These are phyloP conservation scores for Nakaseomyces glabratus DNA, from an alignment of 1,139 yeast species.

Conservation along the genomic window DNA sequence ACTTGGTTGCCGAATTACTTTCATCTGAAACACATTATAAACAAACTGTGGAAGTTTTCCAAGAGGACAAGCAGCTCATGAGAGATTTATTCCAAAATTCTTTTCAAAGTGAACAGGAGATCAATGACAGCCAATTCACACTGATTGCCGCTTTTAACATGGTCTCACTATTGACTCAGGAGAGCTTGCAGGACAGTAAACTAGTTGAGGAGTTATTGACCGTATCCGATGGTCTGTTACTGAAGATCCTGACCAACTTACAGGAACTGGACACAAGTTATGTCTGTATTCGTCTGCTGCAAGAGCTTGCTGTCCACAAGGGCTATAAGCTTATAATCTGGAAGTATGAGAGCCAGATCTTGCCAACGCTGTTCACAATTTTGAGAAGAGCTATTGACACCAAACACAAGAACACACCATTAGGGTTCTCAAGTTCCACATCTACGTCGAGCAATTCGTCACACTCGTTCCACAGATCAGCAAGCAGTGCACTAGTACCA, in stretches of 20 bases:
- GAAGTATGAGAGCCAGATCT: slow-evolving; percentile 42
- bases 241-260: slow-evolving; percentile 20
- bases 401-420: background rate
- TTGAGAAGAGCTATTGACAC: slow-evolving; percentile 24
- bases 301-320: slow-evolving; percentile 41
- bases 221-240: slow-evolving; percentile 16
- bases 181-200: slow-evolving; percentile 15
- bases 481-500: slow-evolving; percentile 21
- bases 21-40: slow-evolving; percentile 31
- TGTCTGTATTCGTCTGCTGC: slow-evolving; percentile 27
- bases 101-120: slow-evolving; percentile 14
- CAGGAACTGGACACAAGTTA: slow-evolving; percentile 28
- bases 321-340: slow-evolving; percentile 53
- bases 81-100: slow-evolving; percentile 30
- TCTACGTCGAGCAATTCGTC: slow-evolving; percentile 3
- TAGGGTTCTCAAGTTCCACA: slow-evolving; percentile 3
- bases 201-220: slow-evolving; percentile 19
- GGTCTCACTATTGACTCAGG: slow-evolving; percentile 31
- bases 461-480: slow-evolving; percentile 5
- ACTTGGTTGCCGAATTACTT: slow-evolving; percentile 56
- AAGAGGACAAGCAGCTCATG: slow-evolving; percentile 30
- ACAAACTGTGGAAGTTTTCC: slow-evolving; percentile 39
- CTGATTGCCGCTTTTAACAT: slow-evolving; percentile 28
- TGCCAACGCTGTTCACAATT: slow-evolving; percentile 47
- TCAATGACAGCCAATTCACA: slow-evolving; percentile 22